Conservation (phyloP, 108 stramenopile species). For the Skeletonema grethae region DNA sequence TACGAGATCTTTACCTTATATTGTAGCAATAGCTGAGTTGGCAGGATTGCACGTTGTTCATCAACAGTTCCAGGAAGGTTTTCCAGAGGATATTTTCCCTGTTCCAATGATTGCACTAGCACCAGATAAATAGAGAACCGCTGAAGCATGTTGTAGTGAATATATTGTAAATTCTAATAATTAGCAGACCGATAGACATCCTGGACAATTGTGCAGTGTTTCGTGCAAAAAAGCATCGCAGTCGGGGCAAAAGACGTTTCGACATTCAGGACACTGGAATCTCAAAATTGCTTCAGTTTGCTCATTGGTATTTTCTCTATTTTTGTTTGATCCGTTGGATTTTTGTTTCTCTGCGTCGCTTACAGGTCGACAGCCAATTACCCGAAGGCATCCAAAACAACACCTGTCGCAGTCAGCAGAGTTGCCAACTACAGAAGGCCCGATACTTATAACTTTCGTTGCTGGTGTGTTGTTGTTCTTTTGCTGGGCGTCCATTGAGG, state of each 20-base stretch:
- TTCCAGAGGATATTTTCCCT: slow-evolving; percentile 88
- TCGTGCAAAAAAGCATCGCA: slow-evolving; percentile 91
- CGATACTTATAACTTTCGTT: slow-evolving; percentile 44
- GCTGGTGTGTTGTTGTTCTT: not conserved
- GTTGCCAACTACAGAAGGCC: slow-evolving; percentile 35
- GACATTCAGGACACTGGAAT: slow-evolving; percentile 86
- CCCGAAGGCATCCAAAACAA: slow-evolving; percentile 77
- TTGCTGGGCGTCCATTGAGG: slow-evolving; percentile 6
- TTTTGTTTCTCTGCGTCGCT: slow-evolving; percentile 2
- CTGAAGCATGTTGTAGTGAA: too few relatives aligned
- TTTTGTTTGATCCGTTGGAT: slow-evolving; percentile 17
- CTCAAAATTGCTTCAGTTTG: slow-evolving; percentile 46
- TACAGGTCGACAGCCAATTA: slow-evolving; percentile 45
- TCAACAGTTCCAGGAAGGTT: slow-evolving; percentile 66
- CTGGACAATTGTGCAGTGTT: slow-evolving; percentile 92
- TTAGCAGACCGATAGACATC: slow-evolving; percentile 53
- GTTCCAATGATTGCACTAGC: slow-evolving; percentile 85
- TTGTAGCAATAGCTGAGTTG: slow-evolving; percentile 68
- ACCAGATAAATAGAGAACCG: not conserved
- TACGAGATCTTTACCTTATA: slow-evolving; percentile 77
- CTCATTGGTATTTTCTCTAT: slow-evolving; percentile 11
- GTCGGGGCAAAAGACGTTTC: slow-evolving; percentile 84
- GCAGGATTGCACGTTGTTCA: slow-evolving; percentile 72
- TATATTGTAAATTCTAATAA: not conserved
- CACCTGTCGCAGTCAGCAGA: slow-evolving; percentile 52